phyloP scores from a whole-genome alignment of 192 early-diverging fungal genomes.

The Chytriomyces confervae region DNA sequence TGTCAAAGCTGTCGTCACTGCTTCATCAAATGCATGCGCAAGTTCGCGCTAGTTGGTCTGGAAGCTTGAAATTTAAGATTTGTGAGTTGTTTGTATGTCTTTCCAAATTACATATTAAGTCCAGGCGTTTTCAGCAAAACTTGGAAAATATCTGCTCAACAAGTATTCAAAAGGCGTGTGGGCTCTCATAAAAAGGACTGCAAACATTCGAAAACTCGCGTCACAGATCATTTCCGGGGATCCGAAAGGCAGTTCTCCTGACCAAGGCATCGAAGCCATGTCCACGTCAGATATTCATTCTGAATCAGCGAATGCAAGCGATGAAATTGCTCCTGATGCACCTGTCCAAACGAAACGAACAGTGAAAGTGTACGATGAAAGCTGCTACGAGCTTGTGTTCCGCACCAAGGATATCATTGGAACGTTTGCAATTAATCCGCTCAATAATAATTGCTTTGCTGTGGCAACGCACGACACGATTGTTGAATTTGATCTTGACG shows the following conservation, averaged over 20 bases:
- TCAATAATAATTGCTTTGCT: slow-evolving; percentile 65
- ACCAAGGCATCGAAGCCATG: background rate
- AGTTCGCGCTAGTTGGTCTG: slow-evolving; percentile 38
- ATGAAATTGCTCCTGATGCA: background rate
- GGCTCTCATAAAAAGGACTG: slow-evolving; percentile 39
- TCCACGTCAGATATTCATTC: background rate
- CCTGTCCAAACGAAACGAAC: slow-evolving; percentile 4
- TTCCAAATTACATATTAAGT: background rate
- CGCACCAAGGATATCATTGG: slow-evolving; percentile 51
- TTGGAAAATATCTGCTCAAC: slow-evolving; percentile 40
- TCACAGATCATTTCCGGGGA: slow-evolving; percentile 30
- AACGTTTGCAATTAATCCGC: slow-evolving; percentile 54
- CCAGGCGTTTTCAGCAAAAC: slow-evolving; percentile 27
- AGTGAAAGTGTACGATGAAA: slow-evolving; percentile 25
- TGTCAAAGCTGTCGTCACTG: slow-evolving; percentile 31
- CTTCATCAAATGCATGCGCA: slow-evolving; percentile 40
- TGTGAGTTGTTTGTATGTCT: slow-evolving; percentile 21
- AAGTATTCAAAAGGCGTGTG: slow-evolving; percentile 40
- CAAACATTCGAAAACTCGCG: slow-evolving; percentile 42
- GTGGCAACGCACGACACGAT: slow-evolving; percentile 70
- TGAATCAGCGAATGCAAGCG: background rate
- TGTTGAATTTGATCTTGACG: slow-evolving; percentile 71
- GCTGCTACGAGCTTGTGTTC: slow-evolving; percentile 34
- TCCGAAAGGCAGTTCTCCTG: background rate
- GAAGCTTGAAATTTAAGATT: slow-evolving; percentile 31